Percentiles rank a stretch among this genome's conserved stretches.
Evolutionary conservation across 306 rosid species (phyloP).

Genomic region (barrel medic (Medicago truncatula)): MtrunA17r5.0-ANR NC_053044.1:52311501-52312000

Average conservation of each 20-base stretch:
- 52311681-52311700: conserved; percentile 46
- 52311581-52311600: conserved; percentile 78
- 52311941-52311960: conserved; percentile 31
- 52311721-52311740: conserved; percentile 29
- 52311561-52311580: conserved; percentile 95
- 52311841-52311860: conserved; percentile 78
- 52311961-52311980: conserved; percentile 37
- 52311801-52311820: conserved; percentile 97
- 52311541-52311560: conserved; percentile 88
- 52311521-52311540: conserved; percentile 95
- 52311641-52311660: conserved; percentile 72
- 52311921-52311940: conserved; percentile 40
- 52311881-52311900: conserved; percentile 82
- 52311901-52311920: conserved; percentile 65
- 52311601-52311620: conserved; percentile 90
- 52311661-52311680: conserved; percentile 90
- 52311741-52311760: conserved; percentile 23
- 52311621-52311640: conserved; percentile 83
- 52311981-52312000: conserved; percentile 64
- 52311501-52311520: conserved; percentile 34
- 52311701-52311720: conserved; percentile 29
- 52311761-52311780: not conserved
- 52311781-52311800: conserved; percentile 65
- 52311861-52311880: conserved; percentile 93
- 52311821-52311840: conserved; percentile 87